Evolutionary conservation across 805 yeast genomes (phyloP), one percentile per base, ranked within the genome.

Genomic region (Nakazawaea siamensis): DNA sequence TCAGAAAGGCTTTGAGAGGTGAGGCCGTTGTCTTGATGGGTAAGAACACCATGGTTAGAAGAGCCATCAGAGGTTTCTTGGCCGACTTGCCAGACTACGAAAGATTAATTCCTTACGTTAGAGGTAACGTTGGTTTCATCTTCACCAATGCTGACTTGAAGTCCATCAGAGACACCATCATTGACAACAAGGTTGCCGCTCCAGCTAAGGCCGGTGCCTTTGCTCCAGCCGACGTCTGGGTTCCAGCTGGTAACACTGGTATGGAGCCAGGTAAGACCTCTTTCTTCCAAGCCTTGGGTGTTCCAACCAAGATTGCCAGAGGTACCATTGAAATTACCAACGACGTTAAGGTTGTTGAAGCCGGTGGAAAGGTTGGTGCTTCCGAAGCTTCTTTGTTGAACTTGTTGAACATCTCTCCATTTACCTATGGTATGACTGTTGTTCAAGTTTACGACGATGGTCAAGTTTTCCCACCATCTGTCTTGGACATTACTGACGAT

Each of bases 251-350:
- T 70, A 92, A 92, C 95, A 92, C 99, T 57, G 97, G 97, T 83
- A 88, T 92, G 95, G 98, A 92, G 76, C 99, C 99, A 71, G 97
- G 97, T 82, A 92, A 92, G 86, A 92, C 99, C 62, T 92, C 98
- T 65, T 92, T 92, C 94, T 92, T 92, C 97, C 99, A 92, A 80
- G 98, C 99, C 64, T 80, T 92, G 61, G 97, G 97, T 85, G 96
- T 92, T 60, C 98, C 98, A 80, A 92, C 99, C 85, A 92, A 92
- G 94, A 92, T 92, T 87, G 92, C 95, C 71, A 88, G 99, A 84
- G 99, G 99, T 92, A 87, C 96, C 73, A 92, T 92, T 80, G 99
- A 92, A 76, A 92, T 92, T 71, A 87, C 86, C 68, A 70, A 82
- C 57, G 98, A 92, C 64, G 95, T 92, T 60, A 84, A 84, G 76